A percentile compares a stretch with the other conserved stretches of the same genome.
Conservation (phyloP, 768 basidiomycete genomes). For the Sarcodon aspratus region DNA sequence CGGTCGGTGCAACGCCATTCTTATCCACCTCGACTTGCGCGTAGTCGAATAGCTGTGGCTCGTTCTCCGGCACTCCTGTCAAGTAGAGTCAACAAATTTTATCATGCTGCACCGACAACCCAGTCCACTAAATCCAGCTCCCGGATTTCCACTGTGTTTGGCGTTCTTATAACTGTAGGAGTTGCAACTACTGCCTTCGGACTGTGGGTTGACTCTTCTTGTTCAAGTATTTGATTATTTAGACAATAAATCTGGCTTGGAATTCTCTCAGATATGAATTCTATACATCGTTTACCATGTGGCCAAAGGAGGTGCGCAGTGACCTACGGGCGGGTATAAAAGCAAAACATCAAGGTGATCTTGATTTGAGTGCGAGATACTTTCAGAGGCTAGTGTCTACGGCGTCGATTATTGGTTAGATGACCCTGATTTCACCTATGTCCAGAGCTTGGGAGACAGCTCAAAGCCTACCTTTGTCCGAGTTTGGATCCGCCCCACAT, state of each 20-base stretch:
- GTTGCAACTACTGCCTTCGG: constrained; percentile 30
- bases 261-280: constrained; percentile 37
- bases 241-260: constrained; percentile 1
- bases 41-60: too few relatives aligned
- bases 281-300: constrained; percentile 46
- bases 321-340: constrained; percentile 58
- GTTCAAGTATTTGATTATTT: not conserved
- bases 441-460: constrained; percentile 47
- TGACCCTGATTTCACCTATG: not conserved
- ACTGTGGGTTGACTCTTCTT: constrained; percentile 20
- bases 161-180: constrained; percentile 23
- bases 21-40: too few relatives aligned
- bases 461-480: constrained; percentile 26
- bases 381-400: constrained; percentile 35
- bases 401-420: not conserved
- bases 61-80: too few relatives aligned
- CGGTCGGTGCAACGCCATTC: too few relatives aligned
- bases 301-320: constrained; percentile 51
- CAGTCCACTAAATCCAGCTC: constrained; percentile 4
- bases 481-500: constrained; percentile 33
- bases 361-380: constrained; percentile 36
- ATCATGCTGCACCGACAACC: too few relatives aligned
- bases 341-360: constrained; percentile 48
- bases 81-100: too few relatives aligned
- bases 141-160: constrained; percentile 26